Evolutionary conservation across 176 grass and related monocot genomes (phyloP), one percentile per base, ranked within the genome.

Genomic region (Oryza officinalis): DNA sequence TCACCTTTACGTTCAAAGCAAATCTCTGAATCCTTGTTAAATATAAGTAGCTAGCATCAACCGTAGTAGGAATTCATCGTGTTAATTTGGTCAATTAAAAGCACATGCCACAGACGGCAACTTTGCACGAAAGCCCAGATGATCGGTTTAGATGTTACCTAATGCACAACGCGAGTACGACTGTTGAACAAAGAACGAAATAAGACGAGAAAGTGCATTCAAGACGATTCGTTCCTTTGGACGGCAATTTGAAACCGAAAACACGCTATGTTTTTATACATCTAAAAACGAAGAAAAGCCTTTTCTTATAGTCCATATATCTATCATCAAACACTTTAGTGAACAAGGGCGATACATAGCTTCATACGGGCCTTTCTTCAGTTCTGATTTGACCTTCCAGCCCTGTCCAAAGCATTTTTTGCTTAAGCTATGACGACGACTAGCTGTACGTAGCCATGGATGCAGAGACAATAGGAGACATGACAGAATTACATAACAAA

Each of bases 321-420:
- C 35, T 38, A 38, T 26, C 37, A 37, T n/a, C 57, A 27, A 22
- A 3, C 26, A 33, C 45, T 46, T 82, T 67, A 82, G 35, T 61
- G 77, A 67, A 67, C 65, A 40, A 77, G 65, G 72, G 57, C 32
- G 43, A 8, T 6, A 25, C n/a, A 3, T 43, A 63, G 25, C 72
- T 81, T 63, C 49, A 63, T 47, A 80, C 13, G 63, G 33, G 5
- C 4, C 0, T 71, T 45, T 83, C 52, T 71, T 67, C 44, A 46
- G 72, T 72, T 89, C 83, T 20, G 65, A 89, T 83, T 45, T 72
- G 83, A 86, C 83, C 83, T 86, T 89, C 83, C 65, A 72, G 25
- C 26, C 13, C 27, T 41, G 52, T 54, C 77, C 65, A 23, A 61
- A 61, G 7, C 23, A 18, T 27, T 32, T 50, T 31, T 38, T 44